Percentiles rank a stretch among this genome's conserved stretches.
Conservation (phyloP, 331 rosid genomes). For the Malus hybrid region DNA sequence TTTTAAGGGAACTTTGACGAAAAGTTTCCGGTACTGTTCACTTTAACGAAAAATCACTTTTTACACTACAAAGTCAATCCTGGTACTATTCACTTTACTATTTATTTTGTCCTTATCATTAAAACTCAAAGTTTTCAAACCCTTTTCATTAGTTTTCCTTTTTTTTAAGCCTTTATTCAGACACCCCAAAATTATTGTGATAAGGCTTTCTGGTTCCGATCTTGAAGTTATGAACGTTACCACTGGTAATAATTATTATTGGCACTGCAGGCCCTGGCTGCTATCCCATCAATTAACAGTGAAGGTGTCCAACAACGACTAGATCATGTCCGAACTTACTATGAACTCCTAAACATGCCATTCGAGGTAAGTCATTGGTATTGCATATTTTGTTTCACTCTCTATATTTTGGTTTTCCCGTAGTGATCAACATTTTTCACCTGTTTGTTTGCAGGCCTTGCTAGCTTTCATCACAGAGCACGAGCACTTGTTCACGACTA, state of each 20-base stretch:
- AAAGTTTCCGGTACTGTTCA: no score
- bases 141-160: no score
- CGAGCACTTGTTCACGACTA: conserved; percentile 53
- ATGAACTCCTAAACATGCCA: conserved; percentile 95
- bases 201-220: background rate
- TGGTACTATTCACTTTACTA: no score
- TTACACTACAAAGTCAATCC: no score
- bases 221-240: background rate
- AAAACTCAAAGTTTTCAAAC: no score
- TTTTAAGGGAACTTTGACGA: no score
- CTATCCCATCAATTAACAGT: conserved; percentile 84
- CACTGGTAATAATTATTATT: conserved; percentile 4
- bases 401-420: conserved; percentile 1
- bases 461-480: conserved; percentile 94
- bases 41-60: no score
- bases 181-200: background rate
- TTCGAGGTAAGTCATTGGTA: conserved; percentile 64
- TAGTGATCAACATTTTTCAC: conserved; percentile 16
- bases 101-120: no score
- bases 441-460: conserved; percentile 60
- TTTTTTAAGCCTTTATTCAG: no score
- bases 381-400: background rate
- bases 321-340: conserved; percentile 93
- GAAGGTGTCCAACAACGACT: conserved; percentile 83
- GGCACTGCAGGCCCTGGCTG: conserved; percentile 78